Base-by-base conservation (phyloP, 2,329 filamentous ascomycete genomes). In the Penicillium sp. region DNA sequence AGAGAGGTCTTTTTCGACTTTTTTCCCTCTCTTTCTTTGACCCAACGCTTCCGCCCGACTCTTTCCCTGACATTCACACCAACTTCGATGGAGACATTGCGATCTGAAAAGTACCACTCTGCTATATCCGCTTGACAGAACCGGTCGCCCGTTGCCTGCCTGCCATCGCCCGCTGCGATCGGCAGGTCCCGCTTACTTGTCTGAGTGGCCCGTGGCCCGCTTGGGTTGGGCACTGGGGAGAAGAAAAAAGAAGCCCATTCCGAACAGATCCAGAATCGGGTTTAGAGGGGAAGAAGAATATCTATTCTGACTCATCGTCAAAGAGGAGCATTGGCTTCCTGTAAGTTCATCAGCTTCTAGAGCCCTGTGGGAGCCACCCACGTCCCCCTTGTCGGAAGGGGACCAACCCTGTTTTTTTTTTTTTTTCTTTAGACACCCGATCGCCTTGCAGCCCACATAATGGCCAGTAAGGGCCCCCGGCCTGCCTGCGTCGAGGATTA, bases 401-500 rank as follows among this genome's bases (percentile, higher is more conserved):
- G 54, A 51, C 58, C 54, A 61, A 58, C 57, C 59, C 54, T 44
- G 38, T 51, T 55, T 53, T 55, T 51, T 46, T 34, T 41, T 50
- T 54, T 59, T 56, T 56, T 51, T 50, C 49, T 41, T 51, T 60
- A 59, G 59, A 58, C 52, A 63, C 57, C 55, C 54, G 45, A 36
- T 43, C 14, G 46, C 45, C 45, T 48, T 59, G 58, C 57, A 53
- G 64, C 57, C 66, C 47, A 49, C 47, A 49, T 49, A 46, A 72
- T 73, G 71, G 64, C 70, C 47, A 57, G 63, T 56, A 69, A 66
- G 63, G 58, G 57, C 49, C 70, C 67, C 60, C 68, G 64, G 56
- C 67, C 70, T 55, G 75, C 74, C 58, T 75, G 67, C 51, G 66
- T 71, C 60, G 75, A 77, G 63, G 75, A 77, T 50, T 76, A 67